Evolutionary conservation across 2,329 filamentous ascomycete genomes (phyloP), one percentile per base, ranked within the genome.

Genomic region (Aspergillus persii): DNA sequence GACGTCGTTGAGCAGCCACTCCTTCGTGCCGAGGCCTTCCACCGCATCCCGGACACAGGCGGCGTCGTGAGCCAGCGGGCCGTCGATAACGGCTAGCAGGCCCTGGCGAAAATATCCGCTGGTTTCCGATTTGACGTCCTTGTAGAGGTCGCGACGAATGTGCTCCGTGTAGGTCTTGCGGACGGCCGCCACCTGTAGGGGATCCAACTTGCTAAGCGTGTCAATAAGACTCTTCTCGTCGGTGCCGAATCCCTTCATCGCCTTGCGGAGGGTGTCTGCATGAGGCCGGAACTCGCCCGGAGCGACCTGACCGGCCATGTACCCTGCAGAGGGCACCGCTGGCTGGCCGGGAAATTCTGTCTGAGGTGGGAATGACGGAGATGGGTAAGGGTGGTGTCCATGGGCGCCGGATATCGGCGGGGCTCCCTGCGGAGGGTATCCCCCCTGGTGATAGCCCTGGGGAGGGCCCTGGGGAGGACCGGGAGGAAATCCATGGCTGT

Each of bases 161-260:
- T 62, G 81, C 78, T 59, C 86, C 78, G 86, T 79, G 78, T 89
- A 98, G 2, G 89, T 83, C 7, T 82, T 74, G 58, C 87, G 85
- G 54, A 96, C 81, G 8, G 85, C 80, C 51, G 88, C 84, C 62
- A 95, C 83, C 72, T 96, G 90, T 4, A 92, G 79, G 1, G 93
- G 89, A 63, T 96, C 91, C 63, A 92, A 88, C 65, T 82, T 84
- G 2, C 89, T 79, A 8, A 98, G 79, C 3, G 88, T 79, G 2
- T 81, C 79, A 63, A 96, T 93, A 15, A 98, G 79, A 0, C 84
- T 76, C 68, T 87, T 89, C 74, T 97, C 93, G 69, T 98, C 87
- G 0, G 93, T 97, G 36, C 93, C 94, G 62, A 96, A 91, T 0
- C 92, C 92, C 76, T 96, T 96, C 92, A 97, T 96, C 2, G 94